Evolutionary conservation across 805 yeast genomes (phyloP).

Genomic region (Candida stauntonica): DNA sequence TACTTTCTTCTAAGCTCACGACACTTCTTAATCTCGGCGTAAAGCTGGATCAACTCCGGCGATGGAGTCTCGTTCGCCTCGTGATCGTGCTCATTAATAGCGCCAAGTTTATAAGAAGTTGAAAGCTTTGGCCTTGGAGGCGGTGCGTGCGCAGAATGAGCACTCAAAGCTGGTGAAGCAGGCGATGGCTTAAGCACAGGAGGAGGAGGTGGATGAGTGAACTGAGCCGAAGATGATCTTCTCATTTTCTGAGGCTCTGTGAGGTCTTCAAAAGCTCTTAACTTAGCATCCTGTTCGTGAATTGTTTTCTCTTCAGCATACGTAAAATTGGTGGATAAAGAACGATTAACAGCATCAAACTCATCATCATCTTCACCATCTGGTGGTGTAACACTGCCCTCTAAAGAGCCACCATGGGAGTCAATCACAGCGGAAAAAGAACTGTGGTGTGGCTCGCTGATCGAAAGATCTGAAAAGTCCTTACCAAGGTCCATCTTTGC

Average conservation of each 20-base stretch:
- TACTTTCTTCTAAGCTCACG: conserved; percentile 74
- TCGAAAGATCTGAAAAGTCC: conserved; percentile 1
- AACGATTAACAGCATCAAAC: conserved; percentile 20
- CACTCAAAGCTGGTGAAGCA: conserved; percentile 32
- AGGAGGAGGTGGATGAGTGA: conserved; percentile 36
- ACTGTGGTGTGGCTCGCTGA: background rate
- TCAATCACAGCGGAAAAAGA: background rate
- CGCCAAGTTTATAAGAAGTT: conserved; percentile 38
- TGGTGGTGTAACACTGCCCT: background rate
- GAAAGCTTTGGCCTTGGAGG: conserved; percentile 29
- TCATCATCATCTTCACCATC: conserved; percentile 18
- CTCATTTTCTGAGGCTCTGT: conserved; percentile 31
- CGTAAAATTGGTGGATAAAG: conserved; percentile 51
- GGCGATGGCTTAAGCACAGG: conserved; percentile 25
- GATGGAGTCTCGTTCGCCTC: conserved; percentile 58
- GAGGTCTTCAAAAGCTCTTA: conserved; percentile 47
- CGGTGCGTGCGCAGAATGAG: conserved; percentile 36
- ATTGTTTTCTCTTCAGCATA: conserved; percentile 60
- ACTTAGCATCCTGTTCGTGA: conserved; percentile 64
- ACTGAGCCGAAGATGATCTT: conserved; percentile 34
- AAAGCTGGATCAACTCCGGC: conserved; percentile 61
- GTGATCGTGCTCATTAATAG: conserved; percentile 44
- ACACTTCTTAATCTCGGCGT: conserved; percentile 58
- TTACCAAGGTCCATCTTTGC: background rate
- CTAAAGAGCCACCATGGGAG: background rate